Evolutionary conservation across 2,329 filamentous ascomycete species (phyloP).

Genomic region (Cryphonectria japonica): DNA sequence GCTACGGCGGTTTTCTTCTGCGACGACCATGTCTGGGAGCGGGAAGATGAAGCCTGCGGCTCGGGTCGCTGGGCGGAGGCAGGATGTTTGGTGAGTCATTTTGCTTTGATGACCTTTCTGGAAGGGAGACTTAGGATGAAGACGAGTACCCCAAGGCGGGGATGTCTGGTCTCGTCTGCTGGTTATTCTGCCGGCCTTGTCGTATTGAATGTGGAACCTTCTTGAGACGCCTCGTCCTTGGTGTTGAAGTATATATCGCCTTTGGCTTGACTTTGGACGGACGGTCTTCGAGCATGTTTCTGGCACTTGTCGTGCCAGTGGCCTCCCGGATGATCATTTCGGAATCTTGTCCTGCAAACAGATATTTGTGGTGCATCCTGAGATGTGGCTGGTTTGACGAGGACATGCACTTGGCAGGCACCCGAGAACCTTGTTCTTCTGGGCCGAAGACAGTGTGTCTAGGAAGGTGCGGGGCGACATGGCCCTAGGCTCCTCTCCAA

Average conservation of each 20-base stretch:
- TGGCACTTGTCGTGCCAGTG: background rate
- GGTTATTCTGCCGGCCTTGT: too few species aligned
- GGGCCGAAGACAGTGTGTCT: background rate
- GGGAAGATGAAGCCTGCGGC: slow-evolving; percentile 45
- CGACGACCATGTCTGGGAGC: slow-evolving; percentile 38
- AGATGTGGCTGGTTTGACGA: too few species aligned
- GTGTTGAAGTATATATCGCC: background rate
- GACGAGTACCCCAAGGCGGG: background rate
- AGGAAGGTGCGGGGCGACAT: background rate
- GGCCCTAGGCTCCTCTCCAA: background rate
- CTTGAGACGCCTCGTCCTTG: background rate
- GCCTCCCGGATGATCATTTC: too few species aligned
- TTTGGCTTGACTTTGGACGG: background rate
- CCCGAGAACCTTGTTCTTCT: too few species aligned
- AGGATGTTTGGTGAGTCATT: slow-evolving; percentile 45
- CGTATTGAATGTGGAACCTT: background rate
- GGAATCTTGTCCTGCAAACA: background rate
- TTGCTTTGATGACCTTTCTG: background rate
- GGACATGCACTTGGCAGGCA: too few species aligned
- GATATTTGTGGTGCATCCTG: background rate
- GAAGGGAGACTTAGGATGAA: background rate
- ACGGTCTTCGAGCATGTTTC: background rate
- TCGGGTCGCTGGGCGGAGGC: slow-evolving; percentile 43
- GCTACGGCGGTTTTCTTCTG: background rate
- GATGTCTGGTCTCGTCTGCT: background rate